Conservation (phyloP, 2,329 filamentous ascomycete species). For the Claviceps humidiphila region DNA sequence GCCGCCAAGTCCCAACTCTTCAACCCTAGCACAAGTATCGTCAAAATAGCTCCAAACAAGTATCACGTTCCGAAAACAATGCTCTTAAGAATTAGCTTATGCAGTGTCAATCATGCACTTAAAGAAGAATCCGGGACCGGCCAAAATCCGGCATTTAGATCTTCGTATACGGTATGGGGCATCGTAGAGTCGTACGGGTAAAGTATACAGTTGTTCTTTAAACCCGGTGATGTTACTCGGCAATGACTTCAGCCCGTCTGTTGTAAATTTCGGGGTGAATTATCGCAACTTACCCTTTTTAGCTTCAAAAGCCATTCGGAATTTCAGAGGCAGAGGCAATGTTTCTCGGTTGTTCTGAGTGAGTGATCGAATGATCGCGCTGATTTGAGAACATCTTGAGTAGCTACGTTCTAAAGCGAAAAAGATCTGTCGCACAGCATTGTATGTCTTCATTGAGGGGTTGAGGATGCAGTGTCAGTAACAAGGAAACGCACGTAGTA, state of each 20-base stretch:
- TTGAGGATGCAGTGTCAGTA: constrained; percentile 36
- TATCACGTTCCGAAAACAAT: too few species aligned
- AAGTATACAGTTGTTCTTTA: constrained; percentile 14
- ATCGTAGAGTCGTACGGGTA: constrained; percentile 28
- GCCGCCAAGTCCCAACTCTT: too few species aligned
- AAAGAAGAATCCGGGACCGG: constrained; percentile 8
- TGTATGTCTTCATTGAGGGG: constrained; percentile 34
- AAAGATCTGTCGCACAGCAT: constrained; percentile 32
- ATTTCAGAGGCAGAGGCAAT: constrained; percentile 22
- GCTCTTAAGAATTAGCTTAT: neutral
- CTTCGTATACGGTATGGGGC: constrained; percentile 19
- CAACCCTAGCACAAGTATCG: too few species aligned
- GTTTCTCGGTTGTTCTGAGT: constrained; percentile 38
- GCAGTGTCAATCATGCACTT: neutral
- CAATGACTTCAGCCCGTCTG: neutral
- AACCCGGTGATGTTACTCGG: constrained; percentile 18
- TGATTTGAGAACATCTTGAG: constrained; percentile 40
- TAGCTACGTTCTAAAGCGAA: constrained; percentile 31
- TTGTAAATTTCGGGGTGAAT: constrained; percentile 3
- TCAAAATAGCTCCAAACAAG: too few species aligned
- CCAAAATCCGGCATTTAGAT: constrained; percentile 27
- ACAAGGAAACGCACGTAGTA: constrained; percentile 34
- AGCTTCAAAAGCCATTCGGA: constrained; percentile 16
- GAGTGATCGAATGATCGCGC: constrained; percentile 40
- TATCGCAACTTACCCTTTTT: constrained; percentile 8